Base-by-base conservation (phyloP, 345 rosid species). In the Arabidopsis suecica region DNA sequence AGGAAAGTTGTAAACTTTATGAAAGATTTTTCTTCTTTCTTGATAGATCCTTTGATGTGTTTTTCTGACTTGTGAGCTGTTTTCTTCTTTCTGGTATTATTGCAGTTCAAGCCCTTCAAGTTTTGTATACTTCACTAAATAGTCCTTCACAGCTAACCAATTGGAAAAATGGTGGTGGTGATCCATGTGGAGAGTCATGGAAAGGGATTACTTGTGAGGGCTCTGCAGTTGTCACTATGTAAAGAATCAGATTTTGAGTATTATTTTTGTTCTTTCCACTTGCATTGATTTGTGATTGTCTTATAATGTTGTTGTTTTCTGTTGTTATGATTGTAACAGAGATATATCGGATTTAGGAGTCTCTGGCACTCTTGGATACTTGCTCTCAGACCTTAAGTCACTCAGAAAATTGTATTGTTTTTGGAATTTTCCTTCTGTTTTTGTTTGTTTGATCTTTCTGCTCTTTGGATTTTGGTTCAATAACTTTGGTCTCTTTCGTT, bases 161-260 rank as follows among this genome's bases (percentile, higher is more conserved):
- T 82, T 96, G 99, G 99, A 91, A 86, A 61, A 84, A 57, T 78
- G 78, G 61, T 16, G 93, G 90, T 36, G 93, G 91, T 14, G 99
- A 95, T 87, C 99, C 98, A n/a, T 96, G 99, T 77, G 81, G 79
- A 65, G 98, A 93, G 80, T 86, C 98, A 61, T 96, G 99, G 99
- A 88, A 82, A 85, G 99, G 99, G 67, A 79, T 96, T 61, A 81
- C 84, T 34, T 96, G 99, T 63, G 86, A 87, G 44, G 96, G 88
- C 57, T 93, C 99, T 3, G 90, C 97, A 56, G 93, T 96, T 59
- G 93, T 93, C 66, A 84, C 98, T 38, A 77, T 93, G 99, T 96
- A 88, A 48, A 84, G 1, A 28, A 61, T 23, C 69, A 38, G 20
- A 49, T 22, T 65, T n/a, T 49, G 1, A n/a, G 30, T 34, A 30